Evolutionary conservation across 768 basidiomycete genomes (phyloP).

Genomic region (Pleurotus pulmonarius): DNA sequence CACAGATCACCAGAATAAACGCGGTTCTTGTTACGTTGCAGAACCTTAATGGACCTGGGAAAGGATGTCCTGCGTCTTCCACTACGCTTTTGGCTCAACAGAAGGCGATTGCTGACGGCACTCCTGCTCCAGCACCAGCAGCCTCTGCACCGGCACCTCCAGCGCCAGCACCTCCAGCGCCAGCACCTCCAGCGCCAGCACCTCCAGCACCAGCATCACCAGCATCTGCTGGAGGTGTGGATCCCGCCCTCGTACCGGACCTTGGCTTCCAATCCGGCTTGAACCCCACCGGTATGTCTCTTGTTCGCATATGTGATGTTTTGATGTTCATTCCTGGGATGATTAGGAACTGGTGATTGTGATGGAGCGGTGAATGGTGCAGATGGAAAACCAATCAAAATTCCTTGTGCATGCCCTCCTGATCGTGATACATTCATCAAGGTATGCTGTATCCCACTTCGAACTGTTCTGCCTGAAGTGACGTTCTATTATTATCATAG

Average conservation of each 20-base stretch:
- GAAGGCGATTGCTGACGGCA: conserved; percentile 28
- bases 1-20: conserved; percentile 53
- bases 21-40: conserved; percentile 64
- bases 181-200: not conserved
- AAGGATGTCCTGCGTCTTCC: conserved; percentile 63
- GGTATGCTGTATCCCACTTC: conserved; percentile 25
- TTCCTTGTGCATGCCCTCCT: conserved; percentile 68
- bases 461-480: not conserved
- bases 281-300: conserved; percentile 51
- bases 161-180: not conserved
- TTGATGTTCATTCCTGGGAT: conserved; percentile 22
- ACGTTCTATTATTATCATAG: conserved; percentile 12
- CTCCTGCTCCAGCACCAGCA: conserved; percentile 5
- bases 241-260: conserved; percentile 49
- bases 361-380: conserved; percentile 58
- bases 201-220: conserved; percentile 18
- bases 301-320: not conserved
- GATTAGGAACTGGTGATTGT: conserved; percentile 37
- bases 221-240: conserved; percentile 29
- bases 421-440: conserved; percentile 45
- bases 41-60: conserved; percentile 65
- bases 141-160: conserved; percentile 9
- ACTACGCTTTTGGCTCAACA: conserved; percentile 47
- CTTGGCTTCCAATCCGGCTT: conserved; percentile 54
- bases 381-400: conserved; percentile 47